Evolutionary conservation across 805 yeast genomes (phyloP).

Genomic region (Hanseniaspora occidentalis): DNA sequence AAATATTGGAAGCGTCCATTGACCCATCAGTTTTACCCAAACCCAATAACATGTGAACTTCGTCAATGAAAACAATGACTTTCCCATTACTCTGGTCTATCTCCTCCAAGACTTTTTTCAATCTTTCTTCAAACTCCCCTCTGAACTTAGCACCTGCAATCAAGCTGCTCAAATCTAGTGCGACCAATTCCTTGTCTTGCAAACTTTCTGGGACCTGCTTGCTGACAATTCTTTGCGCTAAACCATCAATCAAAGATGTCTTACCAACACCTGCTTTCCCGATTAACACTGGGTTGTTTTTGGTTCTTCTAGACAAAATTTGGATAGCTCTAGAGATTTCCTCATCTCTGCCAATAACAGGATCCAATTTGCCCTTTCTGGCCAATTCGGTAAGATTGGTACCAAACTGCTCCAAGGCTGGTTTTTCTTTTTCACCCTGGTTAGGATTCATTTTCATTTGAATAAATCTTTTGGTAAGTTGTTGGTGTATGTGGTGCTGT

Average conservation of each 20-base stretch:
- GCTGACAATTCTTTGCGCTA: slow-evolving; percentile 83
- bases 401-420: slow-evolving; percentile 78
- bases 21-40: slow-evolving; percentile 90
- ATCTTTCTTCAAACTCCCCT: slow-evolving; percentile 90
- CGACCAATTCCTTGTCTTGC: slow-evolving; percentile 71
- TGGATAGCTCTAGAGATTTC: slow-evolving; percentile 90
- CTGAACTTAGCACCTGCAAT: slow-evolving; percentile 93
- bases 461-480: slow-evolving; percentile 7
- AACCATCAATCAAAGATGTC: slow-evolving; percentile 92
- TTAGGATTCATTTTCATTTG: slow-evolving; percentile 31
- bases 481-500: neutral
- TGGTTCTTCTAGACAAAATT: slow-evolving; percentile 81
- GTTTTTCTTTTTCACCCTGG: slow-evolving; percentile 39
- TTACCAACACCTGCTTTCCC: slow-evolving; percentile 99
- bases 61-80: slow-evolving; percentile 79
- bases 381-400: slow-evolving; percentile 81
- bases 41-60: slow-evolving; percentile 79
- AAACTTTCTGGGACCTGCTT: slow-evolving; percentile 93
- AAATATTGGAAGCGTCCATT: slow-evolving; percentile 85
- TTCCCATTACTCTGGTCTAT: slow-evolving; percentile 67
- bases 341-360: slow-evolving; percentile 94
- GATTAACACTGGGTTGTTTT: slow-evolving; percentile 88
- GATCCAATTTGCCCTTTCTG: slow-evolving; percentile 80
- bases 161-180: slow-evolving; percentile 78
- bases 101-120: slow-evolving; percentile 71